A percentile compares a stretch with the other conserved stretches of the same genome.
These are phyloP conservation scores for Sporothrix schenckii DNA, from an alignment of 2,329 filamentous ascomycete species.

Conservation along the genomic window DNA sequence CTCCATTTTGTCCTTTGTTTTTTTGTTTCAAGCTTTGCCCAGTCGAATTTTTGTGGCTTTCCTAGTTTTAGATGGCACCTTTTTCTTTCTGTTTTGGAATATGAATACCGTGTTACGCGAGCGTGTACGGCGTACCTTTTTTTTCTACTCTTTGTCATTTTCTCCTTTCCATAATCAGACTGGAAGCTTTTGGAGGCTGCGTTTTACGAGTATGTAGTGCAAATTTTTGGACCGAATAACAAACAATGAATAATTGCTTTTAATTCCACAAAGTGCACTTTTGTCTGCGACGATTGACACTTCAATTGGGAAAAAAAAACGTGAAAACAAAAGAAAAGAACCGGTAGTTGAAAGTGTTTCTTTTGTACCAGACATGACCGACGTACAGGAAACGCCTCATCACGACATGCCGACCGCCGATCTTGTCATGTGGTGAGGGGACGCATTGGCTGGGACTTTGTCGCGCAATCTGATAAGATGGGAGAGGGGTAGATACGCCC, in stretches of 20 bases:
- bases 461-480: constrained; percentile 26
- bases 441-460: not conserved
- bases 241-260: not conserved
- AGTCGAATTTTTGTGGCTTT: not conserved
- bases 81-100: not conserved
- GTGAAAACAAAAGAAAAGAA: not conserved
- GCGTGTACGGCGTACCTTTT: not conserved
- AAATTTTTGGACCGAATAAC: not conserved
- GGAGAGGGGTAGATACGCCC: not conserved
- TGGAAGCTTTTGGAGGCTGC: not conserved
- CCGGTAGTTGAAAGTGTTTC: not conserved
- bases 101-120: constrained; percentile 13
- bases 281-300: too few relatives aligned
- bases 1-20: not conserved
- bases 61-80: not conserved
- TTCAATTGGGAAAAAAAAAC: not conserved
- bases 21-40: not conserved
- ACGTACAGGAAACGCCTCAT: not conserved
- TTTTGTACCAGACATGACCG: not conserved
- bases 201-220: not conserved
- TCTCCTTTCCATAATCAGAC: not conserved
- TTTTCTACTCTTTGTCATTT: not conserved
- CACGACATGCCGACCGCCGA: constrained; percentile 24
- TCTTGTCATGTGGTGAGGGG: constrained; percentile 15
- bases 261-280: too few relatives aligned